Base-by-base conservation (phyloP, 371 early-diverging fungal genomes). In the Syncephalastrum racemosum region DNA sequence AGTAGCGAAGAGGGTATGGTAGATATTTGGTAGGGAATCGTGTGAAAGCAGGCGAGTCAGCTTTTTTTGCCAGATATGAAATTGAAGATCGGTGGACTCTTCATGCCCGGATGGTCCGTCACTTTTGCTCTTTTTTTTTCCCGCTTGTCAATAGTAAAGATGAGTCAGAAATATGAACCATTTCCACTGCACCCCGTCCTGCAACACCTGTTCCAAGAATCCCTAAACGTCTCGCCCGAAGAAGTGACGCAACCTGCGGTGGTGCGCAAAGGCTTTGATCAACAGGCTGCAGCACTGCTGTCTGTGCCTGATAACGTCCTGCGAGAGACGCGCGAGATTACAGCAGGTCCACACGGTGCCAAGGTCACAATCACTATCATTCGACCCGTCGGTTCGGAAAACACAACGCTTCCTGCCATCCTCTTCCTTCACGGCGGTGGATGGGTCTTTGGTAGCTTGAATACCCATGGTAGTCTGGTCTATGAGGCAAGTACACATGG, bases 371-470 rank as follows among this genome's bases (percentile, higher is more conserved):
- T 57, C 12, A 57, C 50, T 8, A 46, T 47, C 43, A 31, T 51
- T 4, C 54, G 60, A 19, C 60, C 60, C 15, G 27, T 53, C 2
- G 50, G 50, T 1, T 54, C 54, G 5, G 60, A 60, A 42, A 60
- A 54, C 36, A 39, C 44, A 1, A 43, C 50, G 2, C 24, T 60
- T 4, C 60, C 60, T 7, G 60, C 52, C 3, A 43, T 60, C 15
- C 41, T 60, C 5, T 60, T 36, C 23, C 16, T 60, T 12, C 60
- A 60, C n/a, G 60, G 60, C 4, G 60, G 60, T 22, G 60, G 60
- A 36, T 60, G 60, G 60, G 43, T 54, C 3, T 48, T 60, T 19
- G 60, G 60, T 16, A 46, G 52, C 20, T 19, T 51, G 13, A 36
- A 42, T 22, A 60, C 60, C 3, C 54, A 60, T 19, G 49, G 54